These are phyloP conservation scores for Vigna radiata DNA, from an alignment of 306 rosid species.

Conservation along the genomic window DNA sequence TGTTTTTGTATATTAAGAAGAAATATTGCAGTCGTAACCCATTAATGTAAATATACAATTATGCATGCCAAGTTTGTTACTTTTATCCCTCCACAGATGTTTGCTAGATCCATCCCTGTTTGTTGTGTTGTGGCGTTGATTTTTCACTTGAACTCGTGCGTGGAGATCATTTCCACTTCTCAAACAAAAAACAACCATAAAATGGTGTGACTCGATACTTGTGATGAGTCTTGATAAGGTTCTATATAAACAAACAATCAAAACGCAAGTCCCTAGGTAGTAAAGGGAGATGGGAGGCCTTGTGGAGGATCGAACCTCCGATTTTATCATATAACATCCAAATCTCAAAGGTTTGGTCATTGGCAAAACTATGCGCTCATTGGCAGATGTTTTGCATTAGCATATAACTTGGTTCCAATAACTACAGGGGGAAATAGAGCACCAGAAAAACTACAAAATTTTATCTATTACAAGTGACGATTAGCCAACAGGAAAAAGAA, in stretches of 20 bases:
- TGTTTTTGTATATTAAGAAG: not conserved
- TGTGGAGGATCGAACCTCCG: constrained; percentile 3
- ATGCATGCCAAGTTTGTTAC: not conserved
- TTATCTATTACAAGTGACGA: not conserved
- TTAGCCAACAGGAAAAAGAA: not conserved
- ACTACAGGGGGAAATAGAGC: not conserved
- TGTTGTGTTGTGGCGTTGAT: constrained; percentile 18
- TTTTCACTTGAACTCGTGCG: not conserved
- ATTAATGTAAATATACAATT: not conserved
- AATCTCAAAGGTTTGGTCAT: not conserved
- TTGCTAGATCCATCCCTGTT: not conserved
- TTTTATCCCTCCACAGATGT: not conserved
- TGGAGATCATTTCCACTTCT: constrained; percentile 4
- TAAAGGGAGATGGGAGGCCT: not conserved
- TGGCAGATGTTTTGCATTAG: constrained; percentile 11
- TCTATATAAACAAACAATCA: not conserved
- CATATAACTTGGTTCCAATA: not conserved
- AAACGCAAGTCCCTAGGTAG: not conserved
- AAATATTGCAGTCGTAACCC: not conserved
- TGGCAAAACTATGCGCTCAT: not conserved
- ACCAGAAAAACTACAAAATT: constrained; percentile 17
- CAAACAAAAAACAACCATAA: not conserved
- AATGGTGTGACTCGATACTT: constrained; percentile 1
- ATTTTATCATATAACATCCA: constrained; percentile 8
- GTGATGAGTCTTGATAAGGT: not conserved